phyloP scores from a whole-genome alignment of 108 stramenopile genomes.

The Ochromonas danica region DNA sequence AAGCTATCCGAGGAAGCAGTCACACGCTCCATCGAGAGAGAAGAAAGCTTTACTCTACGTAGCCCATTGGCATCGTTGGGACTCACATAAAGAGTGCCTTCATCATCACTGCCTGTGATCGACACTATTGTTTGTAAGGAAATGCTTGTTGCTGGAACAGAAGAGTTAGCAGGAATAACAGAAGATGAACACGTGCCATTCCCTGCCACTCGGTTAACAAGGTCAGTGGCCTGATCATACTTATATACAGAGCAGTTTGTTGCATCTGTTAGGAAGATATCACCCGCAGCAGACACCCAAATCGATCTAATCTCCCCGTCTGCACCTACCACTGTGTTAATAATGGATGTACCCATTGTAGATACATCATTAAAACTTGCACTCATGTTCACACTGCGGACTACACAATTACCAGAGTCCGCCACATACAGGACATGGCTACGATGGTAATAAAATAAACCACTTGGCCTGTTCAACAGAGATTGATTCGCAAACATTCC shows the following conservation, averaged over 20 bases:
- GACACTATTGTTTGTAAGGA: slow-evolving; percentile 17
- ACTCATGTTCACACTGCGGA: slow-evolving; percentile 2
- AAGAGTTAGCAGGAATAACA: too few species aligned
- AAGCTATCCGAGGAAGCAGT: too few species aligned
- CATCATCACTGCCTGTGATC: not conserved
- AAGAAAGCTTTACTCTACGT: too few species aligned
- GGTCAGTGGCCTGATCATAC: not conserved
- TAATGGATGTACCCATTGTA: too few species aligned
- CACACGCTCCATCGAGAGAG: too few species aligned
- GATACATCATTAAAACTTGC: slow-evolving; percentile 5
- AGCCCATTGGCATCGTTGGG: too few species aligned
- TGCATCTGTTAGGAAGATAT: too few species aligned
- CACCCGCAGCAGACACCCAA: too few species aligned
- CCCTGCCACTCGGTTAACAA: not conserved
- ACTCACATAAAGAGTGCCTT: too few species aligned
- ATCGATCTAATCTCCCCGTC: not conserved
- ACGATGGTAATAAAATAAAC: not conserved
- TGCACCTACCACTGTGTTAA: too few species aligned
- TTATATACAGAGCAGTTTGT: too few species aligned
- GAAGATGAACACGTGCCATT: too few species aligned
- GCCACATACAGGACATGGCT: slow-evolving; percentile 4
- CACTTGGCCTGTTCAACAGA: not conserved
- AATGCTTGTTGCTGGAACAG: slow-evolving; percentile 15
- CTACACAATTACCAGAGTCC: not conserved
- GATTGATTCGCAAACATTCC: not conserved